Conservation (phyloP, 164 flowering plant genomes). For the Kingdonia uniflora region DNA sequence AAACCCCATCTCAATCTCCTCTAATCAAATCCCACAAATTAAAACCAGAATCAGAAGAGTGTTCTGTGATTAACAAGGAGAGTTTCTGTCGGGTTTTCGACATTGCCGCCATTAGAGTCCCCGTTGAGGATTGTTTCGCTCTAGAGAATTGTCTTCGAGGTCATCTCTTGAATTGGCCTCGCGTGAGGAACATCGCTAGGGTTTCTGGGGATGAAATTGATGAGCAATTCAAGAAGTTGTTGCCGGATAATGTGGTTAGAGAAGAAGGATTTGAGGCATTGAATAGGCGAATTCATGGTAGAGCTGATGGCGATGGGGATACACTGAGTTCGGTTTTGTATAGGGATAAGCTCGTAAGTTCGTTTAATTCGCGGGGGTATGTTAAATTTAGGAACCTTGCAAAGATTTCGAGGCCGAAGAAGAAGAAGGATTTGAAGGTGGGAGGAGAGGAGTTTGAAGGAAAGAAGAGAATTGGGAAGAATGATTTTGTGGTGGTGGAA, state of each 20-base stretch:
- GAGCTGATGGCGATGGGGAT: constrained; percentile 54
- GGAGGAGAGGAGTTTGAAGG: constrained; percentile 16
- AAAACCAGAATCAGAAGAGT: no score
- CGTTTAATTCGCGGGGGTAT: constrained; percentile 59
- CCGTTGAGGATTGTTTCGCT: constrained; percentile 51
- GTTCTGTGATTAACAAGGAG: constrained; percentile 33
- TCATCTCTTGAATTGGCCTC: constrained; percentile 92
- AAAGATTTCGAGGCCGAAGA: constrained; percentile 67
- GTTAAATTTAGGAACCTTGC: constrained; percentile 67
- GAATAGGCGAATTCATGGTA: constrained; percentile 46
- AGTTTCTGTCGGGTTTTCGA: constrained; percentile 57
- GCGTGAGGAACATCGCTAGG: constrained; percentile 76
- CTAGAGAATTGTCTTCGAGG: constrained; percentile 77
- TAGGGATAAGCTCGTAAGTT: constrained; percentile 59
- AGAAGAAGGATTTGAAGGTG: constrained; percentile 20
- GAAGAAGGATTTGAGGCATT: constrained; percentile 20
- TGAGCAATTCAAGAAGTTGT: constrained; percentile 18
- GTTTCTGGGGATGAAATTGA: constrained; percentile 86
- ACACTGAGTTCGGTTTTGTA: constrained; percentile 51
- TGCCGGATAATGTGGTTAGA: constrained; percentile 13
- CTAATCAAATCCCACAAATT: no score
- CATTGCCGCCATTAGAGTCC: constrained; percentile 72
- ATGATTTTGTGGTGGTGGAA: constrained; percentile 39
- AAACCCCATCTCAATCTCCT: no score
- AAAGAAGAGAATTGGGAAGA: constrained; percentile 30